phyloP scores from a whole-genome alignment of 2,329 filamentous ascomycete species.

The Colletotrichum sp. region DNA sequence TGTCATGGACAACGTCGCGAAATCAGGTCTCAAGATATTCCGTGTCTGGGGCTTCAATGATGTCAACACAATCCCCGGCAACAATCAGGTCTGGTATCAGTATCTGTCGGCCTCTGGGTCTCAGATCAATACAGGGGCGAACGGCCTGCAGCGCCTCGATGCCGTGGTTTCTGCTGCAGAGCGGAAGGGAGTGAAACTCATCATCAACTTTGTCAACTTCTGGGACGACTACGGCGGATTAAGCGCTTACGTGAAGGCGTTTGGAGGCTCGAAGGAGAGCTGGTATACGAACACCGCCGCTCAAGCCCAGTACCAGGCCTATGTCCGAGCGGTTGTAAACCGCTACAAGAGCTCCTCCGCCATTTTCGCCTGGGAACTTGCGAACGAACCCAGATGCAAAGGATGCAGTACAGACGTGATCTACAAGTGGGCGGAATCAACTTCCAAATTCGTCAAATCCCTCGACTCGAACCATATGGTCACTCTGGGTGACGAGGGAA shows the following conservation, averaged over 20 bases:
- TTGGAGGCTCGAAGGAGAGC: slow-evolving; percentile 54
- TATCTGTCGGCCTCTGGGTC: slow-evolving; percentile 51
- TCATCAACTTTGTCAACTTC: slow-evolving; percentile 71
- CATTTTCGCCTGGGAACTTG: slow-evolving; percentile 61
- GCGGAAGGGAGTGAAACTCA: slow-evolving; percentile 64
- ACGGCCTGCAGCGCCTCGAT: slow-evolving; percentile 67
- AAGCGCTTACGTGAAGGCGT: slow-evolving; percentile 62
- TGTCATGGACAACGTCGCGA: slow-evolving; percentile 47
- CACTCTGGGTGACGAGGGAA: slow-evolving; percentile 63
- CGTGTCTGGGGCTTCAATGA: slow-evolving; percentile 69
- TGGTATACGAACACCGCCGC: slow-evolving; percentile 63
- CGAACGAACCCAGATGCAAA: slow-evolving; percentile 64
- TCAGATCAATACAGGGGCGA: slow-evolving; percentile 66
- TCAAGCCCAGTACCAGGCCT: slow-evolving; percentile 60
- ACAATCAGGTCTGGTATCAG: slow-evolving; percentile 48
- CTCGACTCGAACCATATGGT: slow-evolving; percentile 69
- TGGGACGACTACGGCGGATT: slow-evolving; percentile 72
- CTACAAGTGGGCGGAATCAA: slow-evolving; percentile 64
- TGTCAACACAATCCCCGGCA: slow-evolving; percentile 43
- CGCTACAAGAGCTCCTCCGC: slow-evolving; percentile 52
- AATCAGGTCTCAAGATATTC: slow-evolving; percentile 59
- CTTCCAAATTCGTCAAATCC: slow-evolving; percentile 67
- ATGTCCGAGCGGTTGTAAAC: slow-evolving; percentile 52
- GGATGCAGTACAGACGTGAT: slow-evolving; percentile 64
- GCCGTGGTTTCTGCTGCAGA: slow-evolving; percentile 66